Conservation (phyloP, 129 eudicot species). For the Gnaphalium uliginosum region DNA sequence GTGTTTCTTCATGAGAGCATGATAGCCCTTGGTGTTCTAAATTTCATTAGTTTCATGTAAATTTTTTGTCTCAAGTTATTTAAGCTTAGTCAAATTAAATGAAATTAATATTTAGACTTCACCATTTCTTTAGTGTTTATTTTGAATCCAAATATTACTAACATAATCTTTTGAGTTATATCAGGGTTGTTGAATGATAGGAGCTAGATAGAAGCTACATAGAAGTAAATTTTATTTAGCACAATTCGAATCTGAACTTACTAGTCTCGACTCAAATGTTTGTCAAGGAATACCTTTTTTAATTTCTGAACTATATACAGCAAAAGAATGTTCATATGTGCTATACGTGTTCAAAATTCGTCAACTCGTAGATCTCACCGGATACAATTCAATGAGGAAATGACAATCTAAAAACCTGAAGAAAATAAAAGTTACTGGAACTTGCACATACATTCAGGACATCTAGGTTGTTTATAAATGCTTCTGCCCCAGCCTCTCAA, state of each 20-base stretch:
- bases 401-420: not conserved
- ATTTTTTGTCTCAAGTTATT: slow-evolving; percentile 43
- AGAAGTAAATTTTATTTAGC: no score
- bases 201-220: no score
- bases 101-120: not conserved
- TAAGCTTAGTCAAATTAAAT: not conserved
- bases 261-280: no score
- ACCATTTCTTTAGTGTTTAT: not conserved
- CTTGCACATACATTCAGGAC: slow-evolving; percentile 88
- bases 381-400: slow-evolving; percentile 12
- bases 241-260: no score
- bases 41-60: slow-evolving; percentile 46
- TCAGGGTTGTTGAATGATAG: no score
- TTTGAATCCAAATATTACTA: not conserved
- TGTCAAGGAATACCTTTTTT: not conserved
- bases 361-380: not conserved
- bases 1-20: slow-evolving; percentile 39
- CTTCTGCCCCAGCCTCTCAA: slow-evolving; percentile 57
- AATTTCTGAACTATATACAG: slow-evolving; percentile 2
- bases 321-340: slow-evolving; percentile 20
- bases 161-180: not conserved
- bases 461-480: slow-evolving; percentile 83
- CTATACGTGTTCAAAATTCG: slow-evolving; percentile 3
- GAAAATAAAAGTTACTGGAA: slow-evolving; percentile 26
- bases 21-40: slow-evolving; percentile 50